Base-by-base conservation (phyloP, 192 early-diverging fungal genomes). In the Umbelopsis ramanniana region DNA sequence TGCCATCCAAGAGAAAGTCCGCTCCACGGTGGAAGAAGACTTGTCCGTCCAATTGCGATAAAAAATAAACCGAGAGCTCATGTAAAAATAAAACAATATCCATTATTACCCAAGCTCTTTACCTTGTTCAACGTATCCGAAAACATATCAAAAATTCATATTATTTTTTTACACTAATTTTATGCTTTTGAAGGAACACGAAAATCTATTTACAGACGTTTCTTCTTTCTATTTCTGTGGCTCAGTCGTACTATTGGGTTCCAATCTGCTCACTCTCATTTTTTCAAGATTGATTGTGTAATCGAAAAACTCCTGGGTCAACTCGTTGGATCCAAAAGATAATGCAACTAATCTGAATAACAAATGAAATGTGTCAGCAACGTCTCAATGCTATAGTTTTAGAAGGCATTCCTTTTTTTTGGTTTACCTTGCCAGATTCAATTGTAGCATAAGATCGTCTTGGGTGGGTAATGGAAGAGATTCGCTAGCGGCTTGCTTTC, bases 21-120 rank as follows among this genome's bases (percentile, higher is more conserved):
- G 94, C 14, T 66, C 81, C 1, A 76, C 78, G n/a, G 85, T 96
- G 38, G 86, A 87, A 29, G 38, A 81, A 15, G 80, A 88, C 69
- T 85, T 95, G 37, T 85, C 85, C 15, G 93, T 96, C 11, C 91
- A 92, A 46, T 79, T 98, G 33, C 91, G 95, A 52, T 95, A 87
- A 68, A 46, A 63, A 54, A 53, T 46, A 48, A 67, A 63, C 17
- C 29, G 29, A 37, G 26, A 63, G 15, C 4, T 26, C 22, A 54
- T 24, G 53, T 54, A 54, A 54, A 37, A 37, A 63, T 29, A 63
- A 63, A 54, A 4, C 26, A 43, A 43, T 43, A 43, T 43, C 40
- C 40, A 43, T 4, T 12, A 12, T 29, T 43, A 43, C 40, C 6
- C 40, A 43, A 43, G 40, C 11, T 43, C 40, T 43, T 43, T 43